phyloP scores from a whole-genome alignment of 768 basidiomycete genomes.

The Imleria badia region DNA sequence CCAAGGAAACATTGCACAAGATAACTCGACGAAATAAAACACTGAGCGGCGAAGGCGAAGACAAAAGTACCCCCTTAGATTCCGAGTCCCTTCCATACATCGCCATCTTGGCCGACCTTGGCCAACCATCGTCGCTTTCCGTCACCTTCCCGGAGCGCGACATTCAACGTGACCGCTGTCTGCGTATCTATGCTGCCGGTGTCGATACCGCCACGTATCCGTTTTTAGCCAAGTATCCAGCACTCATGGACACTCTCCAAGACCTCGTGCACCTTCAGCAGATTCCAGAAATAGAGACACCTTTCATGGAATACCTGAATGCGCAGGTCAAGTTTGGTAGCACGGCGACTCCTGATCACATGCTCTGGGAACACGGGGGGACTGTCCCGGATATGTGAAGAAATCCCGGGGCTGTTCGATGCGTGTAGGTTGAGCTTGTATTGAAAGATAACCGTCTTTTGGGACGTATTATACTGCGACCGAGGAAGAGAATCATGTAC shows the following conservation, averaged over 20 bases:
- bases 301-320: not conserved
- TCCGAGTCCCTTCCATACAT: not conserved
- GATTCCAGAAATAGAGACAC: not conserved
- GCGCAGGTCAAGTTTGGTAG: slow-evolving; percentile 3
- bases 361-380: slow-evolving; percentile 10
- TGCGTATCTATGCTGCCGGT: slow-evolving; percentile 6
- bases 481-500: no score
- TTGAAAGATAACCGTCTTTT: no score
- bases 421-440: no score
- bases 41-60: not conserved
- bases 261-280: not conserved
- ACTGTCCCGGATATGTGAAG: not conserved
- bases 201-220: not conserved
- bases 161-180: not conserved
- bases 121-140: not conserved
- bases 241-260: not conserved
- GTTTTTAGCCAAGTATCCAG: slow-evolving; percentile 3
- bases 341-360: not conserved
- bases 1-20: not conserved
- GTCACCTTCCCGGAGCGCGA: not conserved
- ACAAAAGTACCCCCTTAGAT: no score
- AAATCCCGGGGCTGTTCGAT: no score
- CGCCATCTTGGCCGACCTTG: slow-evolving; percentile 11
- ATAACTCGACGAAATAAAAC: not conserved
- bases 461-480: no score